Evolutionary conservation across 2,329 filamentous ascomycete genomes (phyloP).

Genomic region (Phyllosticta capitalensis): DNA sequence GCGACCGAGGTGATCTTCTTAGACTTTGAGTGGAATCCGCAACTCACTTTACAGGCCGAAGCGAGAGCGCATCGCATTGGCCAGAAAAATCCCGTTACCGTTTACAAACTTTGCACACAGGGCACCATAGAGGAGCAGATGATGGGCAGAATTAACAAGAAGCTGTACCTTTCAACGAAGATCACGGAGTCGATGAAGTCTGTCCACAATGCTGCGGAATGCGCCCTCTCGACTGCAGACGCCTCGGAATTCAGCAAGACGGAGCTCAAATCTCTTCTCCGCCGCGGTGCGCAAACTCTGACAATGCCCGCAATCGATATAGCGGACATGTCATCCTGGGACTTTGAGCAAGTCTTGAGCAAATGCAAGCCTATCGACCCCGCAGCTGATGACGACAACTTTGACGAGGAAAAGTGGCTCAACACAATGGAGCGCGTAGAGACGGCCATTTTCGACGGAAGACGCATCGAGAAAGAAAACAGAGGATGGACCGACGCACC

Average conservation of each 20-base stretch:
- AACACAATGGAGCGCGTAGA: constrained; percentile 48
- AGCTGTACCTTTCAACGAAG: constrained; percentile 51
- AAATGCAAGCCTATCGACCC: constrained; percentile 42
- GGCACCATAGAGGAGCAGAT: constrained; percentile 52
- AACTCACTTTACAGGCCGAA: constrained; percentile 45
- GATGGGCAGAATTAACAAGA: constrained; percentile 50
- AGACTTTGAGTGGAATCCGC: constrained; percentile 48
- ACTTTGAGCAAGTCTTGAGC: constrained; percentile 43
- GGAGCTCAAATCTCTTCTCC: constrained; percentile 45
- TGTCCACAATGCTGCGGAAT: constrained; percentile 32
- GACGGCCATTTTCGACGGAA: constrained; percentile 48
- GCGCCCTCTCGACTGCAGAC: constrained; percentile 22
- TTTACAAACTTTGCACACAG: constrained; percentile 48
- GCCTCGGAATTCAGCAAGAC: constrained; percentile 43
- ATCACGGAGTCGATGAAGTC: constrained; percentile 51
- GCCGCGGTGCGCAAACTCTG: constrained; percentile 45
- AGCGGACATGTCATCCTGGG: constrained; percentile 49
- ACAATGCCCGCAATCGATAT: constrained; percentile 44
- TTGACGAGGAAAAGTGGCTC: constrained; percentile 48
- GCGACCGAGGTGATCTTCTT: constrained; percentile 49
- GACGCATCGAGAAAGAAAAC: constrained; percentile 35
- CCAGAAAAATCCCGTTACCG: constrained; percentile 43
- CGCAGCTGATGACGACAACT: constrained; percentile 24
- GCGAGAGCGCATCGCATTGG: constrained; percentile 47
- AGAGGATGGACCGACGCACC: constrained; percentile 5